phyloP scores from a whole-genome alignment of 2,329 filamentous ascomycete species.

The Cephalotrichum gorgonifer region DNA sequence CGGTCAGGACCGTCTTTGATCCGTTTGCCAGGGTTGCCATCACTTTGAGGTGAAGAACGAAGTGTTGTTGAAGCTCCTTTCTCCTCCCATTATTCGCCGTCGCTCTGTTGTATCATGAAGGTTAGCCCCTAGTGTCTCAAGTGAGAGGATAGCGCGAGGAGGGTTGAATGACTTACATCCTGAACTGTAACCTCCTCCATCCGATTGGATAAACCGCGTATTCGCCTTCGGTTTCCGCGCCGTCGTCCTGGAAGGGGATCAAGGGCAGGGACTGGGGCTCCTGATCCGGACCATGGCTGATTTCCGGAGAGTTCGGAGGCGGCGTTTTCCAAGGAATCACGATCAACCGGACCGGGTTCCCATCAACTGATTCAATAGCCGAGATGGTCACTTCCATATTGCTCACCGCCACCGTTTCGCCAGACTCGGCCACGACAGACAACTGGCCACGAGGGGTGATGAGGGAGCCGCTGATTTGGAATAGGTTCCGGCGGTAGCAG shows the following conservation, averaged over 20 bases:
- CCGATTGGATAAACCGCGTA: conserved; percentile 86
- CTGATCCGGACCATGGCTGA: conserved; percentile 59
- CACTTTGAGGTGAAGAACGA: conserved; percentile 80
- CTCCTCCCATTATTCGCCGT: conserved; percentile 92
- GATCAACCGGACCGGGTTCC: conserved; percentile 84
- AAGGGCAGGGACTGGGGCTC: conserved; percentile 78
- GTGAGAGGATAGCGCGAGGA: background rate
- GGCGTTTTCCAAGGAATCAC: conserved; percentile 98
- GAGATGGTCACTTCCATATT: conserved; percentile 81
- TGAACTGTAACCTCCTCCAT: conserved; percentile 88
- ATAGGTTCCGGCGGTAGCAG: conserved; percentile 90
- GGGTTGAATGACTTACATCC: conserved; percentile 45
- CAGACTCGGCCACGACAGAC: conserved; percentile 73
- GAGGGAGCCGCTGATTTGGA: conserved; percentile 87
- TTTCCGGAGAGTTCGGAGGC: conserved; percentile 63
- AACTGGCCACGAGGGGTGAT: conserved; percentile 69
- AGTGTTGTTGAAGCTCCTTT: conserved; percentile 94
- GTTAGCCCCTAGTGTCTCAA: background rate
- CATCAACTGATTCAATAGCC: conserved; percentile 89
- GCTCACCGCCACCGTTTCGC: conserved; percentile 72
- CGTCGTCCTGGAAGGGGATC: conserved; percentile 54
- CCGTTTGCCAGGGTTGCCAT: conserved; percentile 75
- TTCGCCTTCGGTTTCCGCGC: conserved; percentile 56
- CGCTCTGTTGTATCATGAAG: conserved; percentile 43
- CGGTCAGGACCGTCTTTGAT: conserved; percentile 69